Conservation (phyloP, 805 yeast genomes). For the Yarrowia bubula region DNA sequence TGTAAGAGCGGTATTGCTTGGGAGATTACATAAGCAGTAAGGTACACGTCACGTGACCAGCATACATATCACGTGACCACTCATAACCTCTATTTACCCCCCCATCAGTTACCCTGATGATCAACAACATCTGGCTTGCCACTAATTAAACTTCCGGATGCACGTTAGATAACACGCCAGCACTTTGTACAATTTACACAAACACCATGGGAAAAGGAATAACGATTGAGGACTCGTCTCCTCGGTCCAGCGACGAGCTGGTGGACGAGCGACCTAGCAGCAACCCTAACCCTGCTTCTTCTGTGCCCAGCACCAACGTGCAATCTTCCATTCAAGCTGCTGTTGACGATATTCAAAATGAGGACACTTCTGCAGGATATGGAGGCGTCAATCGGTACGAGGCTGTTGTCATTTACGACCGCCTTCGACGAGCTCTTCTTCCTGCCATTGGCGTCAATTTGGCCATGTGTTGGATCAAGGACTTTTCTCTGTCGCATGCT, state of each 20-base stretch:
- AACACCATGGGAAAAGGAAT: not conserved
- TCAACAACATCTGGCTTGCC: not conserved
- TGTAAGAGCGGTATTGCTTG: no score
- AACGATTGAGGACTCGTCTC: slow-evolving; percentile 21
- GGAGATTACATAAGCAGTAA: not conserved
- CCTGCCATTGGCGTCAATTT: slow-evolving; percentile 4
- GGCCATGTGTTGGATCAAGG: slow-evolving; percentile 27
- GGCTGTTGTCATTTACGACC: slow-evolving; percentile 12
- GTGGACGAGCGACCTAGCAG: not conserved
- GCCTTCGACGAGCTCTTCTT: not conserved
- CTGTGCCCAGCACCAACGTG: not conserved
- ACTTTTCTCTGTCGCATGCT: slow-evolving; percentile 12
- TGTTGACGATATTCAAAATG: slow-evolving; percentile 12
- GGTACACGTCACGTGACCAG: not conserved
- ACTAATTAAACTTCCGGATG: not conserved
- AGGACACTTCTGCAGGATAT: slow-evolving; percentile 20
- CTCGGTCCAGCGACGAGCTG: slow-evolving; percentile 17
- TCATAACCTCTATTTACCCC: no score
- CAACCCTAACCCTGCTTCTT: not conserved
- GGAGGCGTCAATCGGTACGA: slow-evolving; percentile 23
- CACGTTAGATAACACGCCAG: not conserved
- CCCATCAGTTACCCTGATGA: no score
- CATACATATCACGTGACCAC: no score
- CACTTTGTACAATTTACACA: not conserved
- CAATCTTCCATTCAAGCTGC: slow-evolving; percentile 16